These are phyloP conservation scores for Collybiopsis luxurians DNA, from an alignment of 768 basidiomycete genomes.

Conservation along the genomic window DNA sequence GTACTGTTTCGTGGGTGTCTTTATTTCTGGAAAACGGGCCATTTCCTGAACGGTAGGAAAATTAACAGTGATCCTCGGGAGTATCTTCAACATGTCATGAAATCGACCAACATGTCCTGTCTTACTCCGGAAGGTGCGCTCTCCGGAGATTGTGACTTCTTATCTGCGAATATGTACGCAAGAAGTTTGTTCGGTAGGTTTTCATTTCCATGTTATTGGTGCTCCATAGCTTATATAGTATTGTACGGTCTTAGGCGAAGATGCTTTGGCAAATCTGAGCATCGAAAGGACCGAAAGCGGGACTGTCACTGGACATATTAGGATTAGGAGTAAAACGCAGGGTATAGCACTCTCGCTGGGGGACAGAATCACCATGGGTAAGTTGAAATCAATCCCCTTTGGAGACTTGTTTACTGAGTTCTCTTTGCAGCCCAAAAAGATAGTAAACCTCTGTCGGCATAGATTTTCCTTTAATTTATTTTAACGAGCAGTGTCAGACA, in stretches of 20 bases:
- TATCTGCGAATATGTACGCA: slow-evolving; percentile 96
- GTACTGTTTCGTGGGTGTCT: slow-evolving; percentile 67
- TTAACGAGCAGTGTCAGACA: not conserved
- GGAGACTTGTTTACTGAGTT: not conserved
- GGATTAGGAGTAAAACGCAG: slow-evolving; percentile 96
- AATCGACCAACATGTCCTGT: slow-evolving; percentile 96
- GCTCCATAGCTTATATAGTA: not conserved
- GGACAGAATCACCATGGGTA: slow-evolving; percentile 78
- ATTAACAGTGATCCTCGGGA: slow-evolving; percentile 70
- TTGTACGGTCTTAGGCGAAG: slow-evolving; percentile 66
- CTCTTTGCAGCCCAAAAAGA: slow-evolving; percentile 36
- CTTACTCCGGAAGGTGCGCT: slow-evolving; percentile 94
- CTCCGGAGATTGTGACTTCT: slow-evolving; percentile 95
- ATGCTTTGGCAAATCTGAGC: slow-evolving; percentile 92
- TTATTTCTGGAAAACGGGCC: not conserved
- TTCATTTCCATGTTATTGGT: not conserved
- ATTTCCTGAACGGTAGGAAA: not conserved
- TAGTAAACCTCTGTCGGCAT: slow-evolving; percentile 33
- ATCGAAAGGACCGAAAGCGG: slow-evolving; percentile 86
- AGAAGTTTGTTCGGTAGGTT: slow-evolving; percentile 85
- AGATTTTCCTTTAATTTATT: slow-evolving; percentile 3
- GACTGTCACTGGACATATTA: slow-evolving; percentile 86
- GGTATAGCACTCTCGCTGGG: slow-evolving; percentile 94
- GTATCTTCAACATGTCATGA: slow-evolving; percentile 94
- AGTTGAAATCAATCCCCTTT: slow-evolving; percentile 12